Percentiles rank a stretch among this genome's conserved stretches.
Conservation (phyloP, 1,139 yeast genomes). For the Entelexis paramagnoliae region DNA sequence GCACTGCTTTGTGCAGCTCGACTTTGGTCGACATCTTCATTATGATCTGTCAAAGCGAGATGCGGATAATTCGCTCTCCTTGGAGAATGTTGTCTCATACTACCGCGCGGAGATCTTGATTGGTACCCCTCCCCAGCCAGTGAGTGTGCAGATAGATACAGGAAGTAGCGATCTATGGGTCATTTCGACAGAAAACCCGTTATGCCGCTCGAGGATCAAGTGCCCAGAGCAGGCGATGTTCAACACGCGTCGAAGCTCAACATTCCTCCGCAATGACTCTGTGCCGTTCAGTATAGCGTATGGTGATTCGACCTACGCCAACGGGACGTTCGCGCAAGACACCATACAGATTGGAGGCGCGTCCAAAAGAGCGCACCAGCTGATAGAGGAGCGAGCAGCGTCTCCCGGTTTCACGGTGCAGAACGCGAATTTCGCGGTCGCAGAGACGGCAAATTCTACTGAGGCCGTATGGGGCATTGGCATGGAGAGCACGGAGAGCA, state of each 20-base stretch:
- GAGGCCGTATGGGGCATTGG: conserved; percentile 33
- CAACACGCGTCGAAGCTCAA: conserved; percentile 29
- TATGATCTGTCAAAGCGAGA: background rate
- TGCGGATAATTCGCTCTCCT: background rate
- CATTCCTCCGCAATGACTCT: conserved; percentile 26
- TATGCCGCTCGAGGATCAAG: conserved; percentile 9
- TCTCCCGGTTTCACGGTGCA: conserved; percentile 10
- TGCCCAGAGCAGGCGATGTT: conserved; percentile 27
- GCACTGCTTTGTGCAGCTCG: background rate
- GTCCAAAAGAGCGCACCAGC: background rate
- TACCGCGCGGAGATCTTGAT: conserved; percentile 22
- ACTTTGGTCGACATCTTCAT: background rate
- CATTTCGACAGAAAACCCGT: conserved; percentile 20
- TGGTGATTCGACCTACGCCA: conserved; percentile 28
- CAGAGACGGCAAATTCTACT: conserved; percentile 28
- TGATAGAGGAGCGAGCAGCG: background rate
- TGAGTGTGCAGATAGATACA: conserved; percentile 36
- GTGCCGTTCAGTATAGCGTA: conserved; percentile 30
- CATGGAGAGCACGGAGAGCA: conserved; percentile 33
- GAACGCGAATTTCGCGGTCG: conserved; percentile 28
- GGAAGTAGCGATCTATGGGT: conserved; percentile 40
- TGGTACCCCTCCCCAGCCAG: conserved; percentile 35
- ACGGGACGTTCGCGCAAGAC: conserved; percentile 28
- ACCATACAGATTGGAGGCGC: conserved; percentile 11
- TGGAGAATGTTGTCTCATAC: conserved; percentile 15